These are phyloP conservation scores for Prunus padus DNA, from an alignment of 306 rosid species.

Conservation along the genomic window DNA sequence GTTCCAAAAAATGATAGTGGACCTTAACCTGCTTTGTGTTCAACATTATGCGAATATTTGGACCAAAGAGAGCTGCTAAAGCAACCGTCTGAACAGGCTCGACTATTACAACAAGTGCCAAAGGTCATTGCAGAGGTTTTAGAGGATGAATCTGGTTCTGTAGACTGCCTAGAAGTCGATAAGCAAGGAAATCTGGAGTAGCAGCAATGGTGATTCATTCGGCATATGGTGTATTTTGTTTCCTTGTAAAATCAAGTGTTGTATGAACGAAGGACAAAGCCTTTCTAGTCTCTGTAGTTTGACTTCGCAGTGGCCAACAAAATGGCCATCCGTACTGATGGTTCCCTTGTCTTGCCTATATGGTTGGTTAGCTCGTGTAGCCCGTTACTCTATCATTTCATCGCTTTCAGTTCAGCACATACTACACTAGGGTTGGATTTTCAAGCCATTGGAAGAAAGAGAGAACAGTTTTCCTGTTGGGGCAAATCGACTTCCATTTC, in stretches of 20 bases:
- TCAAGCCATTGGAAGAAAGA: not conserved
- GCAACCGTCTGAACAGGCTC: conserved; percentile 32
- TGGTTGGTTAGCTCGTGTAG: too few species aligned
- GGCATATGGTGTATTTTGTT: not conserved
- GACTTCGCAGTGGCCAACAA: too few species aligned
- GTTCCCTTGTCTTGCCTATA: too few species aligned
- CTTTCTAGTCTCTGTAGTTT: too few species aligned
- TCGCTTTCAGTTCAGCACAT: too few species aligned
- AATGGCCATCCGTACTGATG: too few species aligned
- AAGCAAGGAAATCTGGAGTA: not conserved
- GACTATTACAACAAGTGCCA: conserved; percentile 26
- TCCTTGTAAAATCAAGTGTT: not conserved
- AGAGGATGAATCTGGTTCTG: not conserved
- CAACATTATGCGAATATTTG: conserved; percentile 28
- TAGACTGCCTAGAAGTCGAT: not conserved
- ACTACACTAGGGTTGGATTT: too few species aligned
- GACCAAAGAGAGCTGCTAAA: conserved; percentile 32
- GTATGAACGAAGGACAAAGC: not conserved
- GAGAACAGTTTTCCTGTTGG: too few species aligned
- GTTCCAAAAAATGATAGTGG: not conserved
- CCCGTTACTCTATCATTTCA: too few species aligned
- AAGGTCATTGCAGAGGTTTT: conserved; percentile 22
- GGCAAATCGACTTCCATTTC: too few species aligned
- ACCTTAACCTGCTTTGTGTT: conserved; percentile 22
- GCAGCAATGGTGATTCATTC: not conserved